phyloP scores from a whole-genome alignment of 2,329 filamentous ascomycete genomes.

The Neofusicoccum kwambonambiense region DNA sequence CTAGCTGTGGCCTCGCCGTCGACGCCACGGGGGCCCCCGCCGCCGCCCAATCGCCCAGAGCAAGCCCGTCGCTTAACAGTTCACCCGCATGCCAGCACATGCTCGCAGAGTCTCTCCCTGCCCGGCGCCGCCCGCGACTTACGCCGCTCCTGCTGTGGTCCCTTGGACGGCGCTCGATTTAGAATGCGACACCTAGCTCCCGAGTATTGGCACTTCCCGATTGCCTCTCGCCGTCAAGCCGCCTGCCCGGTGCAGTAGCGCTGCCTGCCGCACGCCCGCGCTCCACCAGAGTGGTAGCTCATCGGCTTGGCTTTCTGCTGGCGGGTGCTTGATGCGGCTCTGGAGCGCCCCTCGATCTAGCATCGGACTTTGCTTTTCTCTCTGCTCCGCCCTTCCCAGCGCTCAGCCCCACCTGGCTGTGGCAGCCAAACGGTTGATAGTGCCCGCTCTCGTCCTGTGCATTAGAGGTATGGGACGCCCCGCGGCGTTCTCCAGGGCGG shows the following conservation, averaged over 20 bases:
- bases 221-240: not conserved
- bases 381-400: not conserved
- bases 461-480: not conserved
- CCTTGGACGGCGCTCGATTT: not conserved
- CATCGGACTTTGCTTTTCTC: not conserved
- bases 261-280: conserved; percentile 7
- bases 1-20: not conserved
- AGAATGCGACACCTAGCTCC: not conserved
- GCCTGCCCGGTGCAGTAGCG: not conserved
- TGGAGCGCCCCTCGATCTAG: not conserved
- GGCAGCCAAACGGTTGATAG: conserved; percentile 1
- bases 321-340: conserved; percentile 9
- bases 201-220: not conserved
- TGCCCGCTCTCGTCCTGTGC: not conserved
- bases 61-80: not conserved
- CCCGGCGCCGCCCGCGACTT: not conserved
- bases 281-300: conserved; percentile 10
- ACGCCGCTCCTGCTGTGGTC: not conserved
- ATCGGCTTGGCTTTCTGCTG: conserved; percentile 14
- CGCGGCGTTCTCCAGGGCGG: conserved; percentile 3
- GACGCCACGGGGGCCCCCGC: not conserved
- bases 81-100: not conserved
- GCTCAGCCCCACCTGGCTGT: not conserved
- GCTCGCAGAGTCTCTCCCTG: not conserved
- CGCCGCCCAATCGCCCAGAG: not conserved